Percentiles rank a stretch among this genome's conserved stretches.
These are phyloP conservation scores for Boletus reticulatus DNA, from an alignment of 768 basidiomycete species.

Conservation along the genomic window DNA sequence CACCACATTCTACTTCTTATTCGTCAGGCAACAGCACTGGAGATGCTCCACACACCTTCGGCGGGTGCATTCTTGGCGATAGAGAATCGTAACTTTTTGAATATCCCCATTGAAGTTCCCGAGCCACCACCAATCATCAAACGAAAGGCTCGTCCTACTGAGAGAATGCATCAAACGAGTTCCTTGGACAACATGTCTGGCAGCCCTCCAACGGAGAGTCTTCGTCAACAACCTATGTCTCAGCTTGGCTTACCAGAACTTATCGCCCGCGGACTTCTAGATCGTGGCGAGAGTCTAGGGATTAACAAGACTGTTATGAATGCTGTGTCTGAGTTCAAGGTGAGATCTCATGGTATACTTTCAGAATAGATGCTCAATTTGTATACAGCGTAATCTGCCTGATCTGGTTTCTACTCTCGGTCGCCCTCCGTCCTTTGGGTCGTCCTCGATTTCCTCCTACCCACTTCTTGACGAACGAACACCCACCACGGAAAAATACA, in stretches of 20 bases:
- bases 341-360: constrained; percentile 31
- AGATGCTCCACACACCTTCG: constrained; percentile 68
- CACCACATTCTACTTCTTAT: constrained; percentile 71
- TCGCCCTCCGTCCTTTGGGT: constrained; percentile 44
- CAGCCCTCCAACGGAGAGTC: constrained; percentile 27
- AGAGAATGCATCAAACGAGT: constrained; percentile 30
- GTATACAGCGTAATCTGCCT: constrained; percentile 73
- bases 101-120: constrained; percentile 68
- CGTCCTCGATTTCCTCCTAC: constrained; percentile 46
- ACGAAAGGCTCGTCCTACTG: constrained; percentile 34
- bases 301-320: constrained; percentile 82
- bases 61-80: constrained; percentile 76
- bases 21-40: constrained; percentile 78
- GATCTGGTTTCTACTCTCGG: constrained; percentile 72
- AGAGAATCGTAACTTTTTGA: constrained; percentile 79
- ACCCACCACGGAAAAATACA: constrained; percentile 50
- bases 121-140: constrained; percentile 39
- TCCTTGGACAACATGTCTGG: constrained; percentile 18
- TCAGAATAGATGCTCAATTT: constrained; percentile 5
- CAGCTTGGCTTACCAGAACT: constrained; percentile 66
- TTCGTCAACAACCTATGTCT: constrained; percentile 41
- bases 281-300: constrained; percentile 76
- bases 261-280: constrained; percentile 68
- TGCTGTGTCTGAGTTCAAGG: constrained; percentile 76
- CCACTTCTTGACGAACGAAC: constrained; percentile 62